A percentile compares a stretch with the other conserved stretches of the same genome.
Evolutionary conservation across 257 asterid genomes (phyloP).

Genomic region (Solanum clarkiae): DNA sequence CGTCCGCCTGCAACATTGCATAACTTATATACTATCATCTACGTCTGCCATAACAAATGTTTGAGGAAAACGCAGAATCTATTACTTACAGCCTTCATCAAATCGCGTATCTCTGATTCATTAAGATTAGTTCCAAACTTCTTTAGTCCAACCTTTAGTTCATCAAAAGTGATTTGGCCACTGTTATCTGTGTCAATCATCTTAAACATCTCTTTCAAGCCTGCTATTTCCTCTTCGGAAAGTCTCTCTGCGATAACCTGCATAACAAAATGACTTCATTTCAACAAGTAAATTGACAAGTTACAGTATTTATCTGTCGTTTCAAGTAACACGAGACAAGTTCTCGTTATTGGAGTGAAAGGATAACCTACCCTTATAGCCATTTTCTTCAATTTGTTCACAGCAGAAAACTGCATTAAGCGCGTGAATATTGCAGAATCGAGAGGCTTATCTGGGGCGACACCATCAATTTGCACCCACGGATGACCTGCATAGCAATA

Average conservation of each 20-base stretch:
- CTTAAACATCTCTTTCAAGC: slow-evolving; percentile 71
- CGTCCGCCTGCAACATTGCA: slow-evolving; percentile 40
- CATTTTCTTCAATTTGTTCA: slow-evolving; percentile 62
- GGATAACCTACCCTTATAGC: slow-evolving; percentile 44
- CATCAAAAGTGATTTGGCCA: slow-evolving; percentile 79
- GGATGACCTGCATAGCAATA: slow-evolving; percentile 44
- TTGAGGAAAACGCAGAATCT: not conserved
- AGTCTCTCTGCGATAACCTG: slow-evolving; percentile 82
- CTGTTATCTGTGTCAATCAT: slow-evolving; percentile 75
- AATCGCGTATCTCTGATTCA: slow-evolving; percentile 63
- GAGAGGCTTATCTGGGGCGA: slow-evolving; percentile 65
- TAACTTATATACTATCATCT: slow-evolving; percentile 33
- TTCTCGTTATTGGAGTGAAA: not conserved
- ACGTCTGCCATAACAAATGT: slow-evolving; percentile 5
- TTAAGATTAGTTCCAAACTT: slow-evolving; percentile 73
- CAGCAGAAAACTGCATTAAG: slow-evolving; percentile 55
- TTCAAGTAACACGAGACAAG: no score
- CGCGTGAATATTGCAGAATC: slow-evolving; percentile 59
- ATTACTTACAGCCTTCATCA: slow-evolving; percentile 79
- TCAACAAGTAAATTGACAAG: no score
- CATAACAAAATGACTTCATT: not conserved
- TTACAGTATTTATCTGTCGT: no score
- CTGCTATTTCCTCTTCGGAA: slow-evolving; percentile 88
- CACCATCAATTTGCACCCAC: slow-evolving; percentile 53
- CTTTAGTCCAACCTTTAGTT: slow-evolving; percentile 61